Conservation (phyloP, 768 basidiomycete species). For the Collybiopsis confluens region DNA sequence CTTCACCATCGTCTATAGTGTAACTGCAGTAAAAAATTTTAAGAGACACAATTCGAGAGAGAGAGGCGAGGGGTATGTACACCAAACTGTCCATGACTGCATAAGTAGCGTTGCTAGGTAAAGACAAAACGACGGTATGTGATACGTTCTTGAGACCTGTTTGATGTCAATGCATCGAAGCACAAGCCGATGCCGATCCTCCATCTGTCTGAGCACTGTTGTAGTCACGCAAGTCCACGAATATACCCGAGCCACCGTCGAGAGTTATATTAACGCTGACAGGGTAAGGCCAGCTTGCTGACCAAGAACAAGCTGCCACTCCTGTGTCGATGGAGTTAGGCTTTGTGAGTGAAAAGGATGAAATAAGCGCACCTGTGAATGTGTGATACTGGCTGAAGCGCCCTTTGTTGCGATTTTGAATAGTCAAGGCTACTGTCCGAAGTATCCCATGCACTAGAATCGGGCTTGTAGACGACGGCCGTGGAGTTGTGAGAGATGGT, state of each 20-base stretch:
- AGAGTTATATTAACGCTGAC: neutral
- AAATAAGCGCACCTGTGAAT: slow-evolving; percentile 2
- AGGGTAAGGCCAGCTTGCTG: slow-evolving; percentile 1
- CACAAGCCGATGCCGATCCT: neutral
- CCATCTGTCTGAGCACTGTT: neutral
- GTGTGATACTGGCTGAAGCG: slow-evolving; percentile 1
- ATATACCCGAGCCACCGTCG: neutral
- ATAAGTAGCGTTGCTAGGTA: neutral
- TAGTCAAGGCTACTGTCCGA: slow-evolving; percentile 1
- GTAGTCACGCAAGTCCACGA: slow-evolving; percentile 2
- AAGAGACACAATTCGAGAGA: no score
- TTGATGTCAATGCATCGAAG: neutral
- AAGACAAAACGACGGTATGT: neutral
- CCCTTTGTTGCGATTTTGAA: neutral
- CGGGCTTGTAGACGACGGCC: neutral
- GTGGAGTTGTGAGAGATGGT: neutral
- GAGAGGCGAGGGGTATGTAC: neutral
- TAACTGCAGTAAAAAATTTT: neutral
- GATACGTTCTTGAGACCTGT: neutral
- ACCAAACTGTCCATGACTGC: neutral
- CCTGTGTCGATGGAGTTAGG: neutral
- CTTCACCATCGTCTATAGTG: slow-evolving; percentile 1
- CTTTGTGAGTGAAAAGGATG: neutral
- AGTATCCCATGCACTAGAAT: neutral
- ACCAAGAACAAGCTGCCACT: neutral